phyloP scores from a whole-genome alignment of 352 stramenopile species.

The Achlya hypogyna region DNA sequence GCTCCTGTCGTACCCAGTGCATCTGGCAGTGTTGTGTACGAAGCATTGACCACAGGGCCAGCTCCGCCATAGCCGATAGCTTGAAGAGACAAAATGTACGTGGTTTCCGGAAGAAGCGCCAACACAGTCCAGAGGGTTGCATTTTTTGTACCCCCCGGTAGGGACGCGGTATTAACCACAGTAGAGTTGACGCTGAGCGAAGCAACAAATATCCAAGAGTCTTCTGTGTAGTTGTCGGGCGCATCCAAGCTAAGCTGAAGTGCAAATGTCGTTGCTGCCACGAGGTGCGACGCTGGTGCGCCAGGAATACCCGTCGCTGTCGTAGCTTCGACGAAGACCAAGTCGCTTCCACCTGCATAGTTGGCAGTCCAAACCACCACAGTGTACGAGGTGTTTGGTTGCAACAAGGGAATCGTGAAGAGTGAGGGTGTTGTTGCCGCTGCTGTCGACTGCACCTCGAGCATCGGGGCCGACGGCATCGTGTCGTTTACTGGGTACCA shows the following conservation, averaged over 20 bases:
- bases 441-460: neutral
- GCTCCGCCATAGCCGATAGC: neutral
- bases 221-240: neutral
- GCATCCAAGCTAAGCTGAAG: neutral
- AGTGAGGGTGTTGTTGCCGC: no score
- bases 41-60: neutral
- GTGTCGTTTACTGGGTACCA: neutral
- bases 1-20: neutral
- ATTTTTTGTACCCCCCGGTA: neutral
- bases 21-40: neutral
- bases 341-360: neutral
- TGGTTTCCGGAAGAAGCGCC: neutral
- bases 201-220: neutral
- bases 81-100: neutral
- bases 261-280: neutral
- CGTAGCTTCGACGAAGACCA: neutral
- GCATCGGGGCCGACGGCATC: neutral
- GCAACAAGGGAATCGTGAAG: neutral
- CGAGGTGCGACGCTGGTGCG: neutral
- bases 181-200: neutral
- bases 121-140: neutral
- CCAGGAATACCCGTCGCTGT: neutral
- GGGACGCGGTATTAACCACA: neutral
- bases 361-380: constrained; percentile 6
- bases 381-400: neutral